Percentiles rank a stretch among this genome's conserved stretches.
phyloP scores from a whole-genome alignment of 75 land plant genomes.

The Selaginella tamariscina region DNA sequence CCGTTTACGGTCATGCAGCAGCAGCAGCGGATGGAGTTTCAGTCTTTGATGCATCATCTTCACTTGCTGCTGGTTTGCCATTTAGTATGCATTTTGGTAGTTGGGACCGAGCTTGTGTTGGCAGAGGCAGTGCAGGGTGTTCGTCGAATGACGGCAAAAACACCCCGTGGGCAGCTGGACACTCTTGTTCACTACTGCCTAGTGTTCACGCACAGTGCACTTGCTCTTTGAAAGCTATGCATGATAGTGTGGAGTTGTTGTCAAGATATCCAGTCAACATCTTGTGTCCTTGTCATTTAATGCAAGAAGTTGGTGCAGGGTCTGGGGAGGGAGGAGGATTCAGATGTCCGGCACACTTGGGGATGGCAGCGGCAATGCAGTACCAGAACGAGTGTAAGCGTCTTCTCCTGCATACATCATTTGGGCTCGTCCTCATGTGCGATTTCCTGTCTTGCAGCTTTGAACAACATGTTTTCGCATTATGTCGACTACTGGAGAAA shows the following conservation, averaged over 20 bases:
- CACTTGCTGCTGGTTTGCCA: background rate
- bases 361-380: constrained; percentile 26
- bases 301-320: constrained; percentile 4
- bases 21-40: background rate
- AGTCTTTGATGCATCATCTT: constrained; percentile 2
- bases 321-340: constrained; percentile 7
- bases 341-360: constrained; percentile 29
- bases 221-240: background rate
- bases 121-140: too few relatives aligned
- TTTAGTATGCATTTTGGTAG: constrained; percentile 17
- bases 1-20: constrained; percentile 5
- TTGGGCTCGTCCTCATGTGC: background rate
- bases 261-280: background rate
- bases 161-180: too few relatives aligned
- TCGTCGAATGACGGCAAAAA: too few relatives aligned
- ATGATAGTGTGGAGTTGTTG: too few relatives aligned
- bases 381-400: constrained; percentile 38
- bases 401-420: background rate
- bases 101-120: too few relatives aligned
- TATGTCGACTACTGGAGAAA: constrained; percentile 70
- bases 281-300: constrained; percentile 22
- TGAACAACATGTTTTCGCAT: constrained; percentile 60
- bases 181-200: background rate
- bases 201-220: background rate
- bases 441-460: constrained; percentile 31